A percentile compares a stretch with the other conserved stretches of the same genome.
phyloP scores from a whole-genome alignment of 352 stramenopile genomes.

The Peronosclerospora sorghi region DNA sequence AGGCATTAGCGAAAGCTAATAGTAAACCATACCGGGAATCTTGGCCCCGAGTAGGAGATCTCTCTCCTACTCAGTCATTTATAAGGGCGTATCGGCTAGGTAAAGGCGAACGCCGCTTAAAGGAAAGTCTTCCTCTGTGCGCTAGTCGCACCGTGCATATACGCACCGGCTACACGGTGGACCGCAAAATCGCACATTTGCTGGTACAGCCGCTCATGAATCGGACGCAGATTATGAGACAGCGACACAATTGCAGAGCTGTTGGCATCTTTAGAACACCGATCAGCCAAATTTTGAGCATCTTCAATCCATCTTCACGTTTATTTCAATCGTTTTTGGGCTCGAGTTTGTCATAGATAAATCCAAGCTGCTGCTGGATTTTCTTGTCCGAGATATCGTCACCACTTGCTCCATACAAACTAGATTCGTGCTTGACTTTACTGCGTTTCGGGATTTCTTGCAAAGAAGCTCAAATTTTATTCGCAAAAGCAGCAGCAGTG shows the following conservation, averaged over 20 bases:
- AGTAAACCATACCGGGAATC: too few relatives aligned
- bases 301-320: constrained; percentile 57
- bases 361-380: constrained; percentile 44
- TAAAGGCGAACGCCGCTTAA: too few relatives aligned
- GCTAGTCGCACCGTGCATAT: too few relatives aligned
- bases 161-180: too few relatives aligned
- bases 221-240: constrained; percentile 29
- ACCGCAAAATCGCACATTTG: constrained; percentile 69
- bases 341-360: constrained; percentile 45
- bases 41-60: too few relatives aligned
- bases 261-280: constrained; percentile 54
- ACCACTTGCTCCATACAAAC: not conserved
- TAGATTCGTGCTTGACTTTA: constrained; percentile 14
- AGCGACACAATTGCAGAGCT: constrained; percentile 15
- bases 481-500: too few relatives aligned
- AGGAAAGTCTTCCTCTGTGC: too few relatives aligned
- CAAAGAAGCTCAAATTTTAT: too few relatives aligned
- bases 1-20: too few relatives aligned
- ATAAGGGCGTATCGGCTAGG: too few relatives aligned
- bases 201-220: constrained; percentile 56
- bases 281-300: too few relatives aligned
- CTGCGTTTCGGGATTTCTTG: constrained; percentile 31
- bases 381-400: constrained; percentile 39
- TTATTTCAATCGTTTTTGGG: constrained; percentile 68
- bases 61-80: too few relatives aligned